Evolutionary conservation across 192 early-diverging fungal species (phyloP).

Genomic region (Backusella mclennaniae): DNA sequence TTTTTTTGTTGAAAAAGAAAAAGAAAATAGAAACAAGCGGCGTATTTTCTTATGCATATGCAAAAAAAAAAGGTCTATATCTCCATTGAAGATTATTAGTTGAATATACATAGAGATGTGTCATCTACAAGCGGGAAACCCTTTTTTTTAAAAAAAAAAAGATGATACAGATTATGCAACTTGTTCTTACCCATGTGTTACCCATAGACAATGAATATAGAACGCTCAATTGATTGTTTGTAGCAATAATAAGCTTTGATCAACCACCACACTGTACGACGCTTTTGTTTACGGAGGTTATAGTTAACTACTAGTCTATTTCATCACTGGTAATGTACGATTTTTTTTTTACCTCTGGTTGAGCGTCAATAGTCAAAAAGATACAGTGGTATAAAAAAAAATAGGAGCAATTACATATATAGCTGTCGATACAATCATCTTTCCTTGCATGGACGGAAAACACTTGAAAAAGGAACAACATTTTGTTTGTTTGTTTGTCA

Average conservation of each 20-base stretch:
- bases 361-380: neutral
- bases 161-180: neutral
- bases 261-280: neutral
- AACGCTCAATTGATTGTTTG: neutral
- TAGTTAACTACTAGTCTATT: neutral
- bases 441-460: neutral
- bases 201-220: neutral
- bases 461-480: neutral
- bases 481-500: neutral
- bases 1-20: neutral
- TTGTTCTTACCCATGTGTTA: neutral
- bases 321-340: no score
- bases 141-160: neutral
- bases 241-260: neutral
- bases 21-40: neutral
- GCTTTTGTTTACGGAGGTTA: neutral
- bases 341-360: no score
- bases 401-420: neutral
- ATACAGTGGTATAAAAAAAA: neutral
- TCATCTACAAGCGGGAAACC: neutral
- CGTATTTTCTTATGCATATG: neutral
- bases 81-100: neutral
- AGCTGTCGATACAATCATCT: neutral
- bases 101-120: neutral
- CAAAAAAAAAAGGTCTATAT: neutral